Evolutionary conservation across 2,329 filamentous ascomycete genomes (phyloP).

Genomic region (Colletotrichum sp.): DNA sequence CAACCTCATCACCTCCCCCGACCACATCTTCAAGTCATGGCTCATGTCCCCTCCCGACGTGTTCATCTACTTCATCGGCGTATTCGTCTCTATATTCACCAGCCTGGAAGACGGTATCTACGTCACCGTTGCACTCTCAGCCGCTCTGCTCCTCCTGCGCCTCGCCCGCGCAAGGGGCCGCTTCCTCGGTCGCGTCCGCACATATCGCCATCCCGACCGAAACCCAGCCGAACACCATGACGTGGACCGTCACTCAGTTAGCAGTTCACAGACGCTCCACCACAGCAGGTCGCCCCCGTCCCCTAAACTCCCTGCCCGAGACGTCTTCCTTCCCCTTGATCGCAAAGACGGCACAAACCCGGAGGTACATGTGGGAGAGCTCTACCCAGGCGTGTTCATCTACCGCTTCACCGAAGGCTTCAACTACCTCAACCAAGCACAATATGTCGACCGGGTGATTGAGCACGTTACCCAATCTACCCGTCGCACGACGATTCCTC

Average conservation of each 20-base stretch:
- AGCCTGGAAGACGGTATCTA: slow-evolving; percentile 57
- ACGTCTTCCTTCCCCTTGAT: slow-evolving; percentile 52
- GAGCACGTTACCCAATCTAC: slow-evolving; percentile 48
- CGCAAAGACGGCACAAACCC: slow-evolving; percentile 58
- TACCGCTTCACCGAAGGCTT: slow-evolving; percentile 61
- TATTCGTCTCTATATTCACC: slow-evolving; percentile 58
- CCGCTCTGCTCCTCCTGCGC: slow-evolving; percentile 47
- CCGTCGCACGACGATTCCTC: slow-evolving; percentile 29
- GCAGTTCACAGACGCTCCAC: slow-evolving; percentile 13
- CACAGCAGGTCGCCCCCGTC: not conserved
- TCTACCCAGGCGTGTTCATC: slow-evolving; percentile 59
- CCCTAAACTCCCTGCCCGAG: not conserved
- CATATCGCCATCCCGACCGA: slow-evolving; percentile 9
- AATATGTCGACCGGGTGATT: slow-evolving; percentile 55
- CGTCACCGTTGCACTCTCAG: slow-evolving; percentile 47
- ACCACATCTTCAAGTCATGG: slow-evolving; percentile 80
- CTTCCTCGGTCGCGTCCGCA: slow-evolving; percentile 46
- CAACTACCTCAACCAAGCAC: slow-evolving; percentile 60
- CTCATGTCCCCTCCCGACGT: slow-evolving; percentile 75
- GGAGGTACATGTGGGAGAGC: slow-evolving; percentile 46
- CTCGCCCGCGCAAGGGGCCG: slow-evolving; percentile 48
- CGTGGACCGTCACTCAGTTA: not conserved
- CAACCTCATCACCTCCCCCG: slow-evolving; percentile 76
- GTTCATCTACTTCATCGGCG: slow-evolving; percentile 76
- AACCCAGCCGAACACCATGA: slow-evolving; percentile 2